Base-by-base conservation (phyloP, 2,329 filamentous ascomycete genomes). In the Helicocarpus griseus region DNA sequence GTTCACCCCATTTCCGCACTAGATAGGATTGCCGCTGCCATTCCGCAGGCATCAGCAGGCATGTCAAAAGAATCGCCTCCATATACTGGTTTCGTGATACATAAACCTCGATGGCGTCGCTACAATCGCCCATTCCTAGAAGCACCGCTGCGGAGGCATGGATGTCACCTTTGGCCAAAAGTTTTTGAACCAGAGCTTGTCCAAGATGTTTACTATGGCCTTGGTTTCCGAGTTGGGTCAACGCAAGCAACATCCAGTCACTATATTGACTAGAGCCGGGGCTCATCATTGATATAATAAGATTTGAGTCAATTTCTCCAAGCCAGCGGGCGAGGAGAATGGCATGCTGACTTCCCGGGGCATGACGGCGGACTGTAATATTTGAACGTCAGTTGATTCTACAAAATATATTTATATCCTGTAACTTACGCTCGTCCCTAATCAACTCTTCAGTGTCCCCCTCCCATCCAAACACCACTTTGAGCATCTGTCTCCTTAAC, bases 61-160 rank as follows among this genome's bases (percentile, higher is more conserved):
- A 94, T 0, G 89, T 87, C 57, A 98, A 77, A 13, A 98, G 79
- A 29, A 97, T 77, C 2, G 93, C 91, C 70, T 98, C 93, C 85
- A 98, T 87, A 65, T 85, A 95, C 61, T 85, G 84, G 66, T 85
- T 89, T 57, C 93, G 89, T 9, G 90, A 95, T 29, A 95, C 82
- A 61, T 98, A 98, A 28, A 96, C 86, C 68, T 98, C 93, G 54
- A 98, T 90, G 0, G 93, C 93, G 65, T 98, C 91, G 57, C 94
- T 91, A 60, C 87, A 77, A 63, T 97, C 91, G 2, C 90, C 90
- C 69, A 98, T 82, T 13, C 90, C 89, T 31, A 98, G 82, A 68
- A 98, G 82, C 56, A 97, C 91, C 0, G 91, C 91, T 17, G 89
- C 90, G 4, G 93, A 89, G 0, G 89, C 89, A 64, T 98, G 90